Evolutionary conservation across 108 stramenopile species (phyloP).

Genomic region (Cyclotella atomus): DNA sequence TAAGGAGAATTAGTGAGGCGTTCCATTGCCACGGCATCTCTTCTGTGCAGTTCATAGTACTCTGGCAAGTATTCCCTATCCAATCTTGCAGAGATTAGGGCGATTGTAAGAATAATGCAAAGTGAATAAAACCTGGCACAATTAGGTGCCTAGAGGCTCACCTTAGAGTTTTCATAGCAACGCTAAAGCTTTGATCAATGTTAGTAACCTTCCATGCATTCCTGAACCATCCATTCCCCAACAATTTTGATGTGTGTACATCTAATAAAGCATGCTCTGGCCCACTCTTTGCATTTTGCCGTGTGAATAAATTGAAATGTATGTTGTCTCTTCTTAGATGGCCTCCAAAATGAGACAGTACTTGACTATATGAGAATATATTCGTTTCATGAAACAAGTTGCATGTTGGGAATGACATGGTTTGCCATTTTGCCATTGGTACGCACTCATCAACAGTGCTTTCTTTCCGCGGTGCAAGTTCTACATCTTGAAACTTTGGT

Average conservation of each 20-base stretch:
- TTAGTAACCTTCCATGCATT: constrained; percentile 72
- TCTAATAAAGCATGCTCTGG: neutral
- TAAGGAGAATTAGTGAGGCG: constrained; percentile 74
- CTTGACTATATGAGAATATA: constrained; percentile 25
- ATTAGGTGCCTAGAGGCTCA: neutral
- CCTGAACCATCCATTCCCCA: constrained; percentile 63
- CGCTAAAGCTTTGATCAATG: neutral
- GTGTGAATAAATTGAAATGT: no score
- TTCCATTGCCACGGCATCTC: constrained; percentile 83
- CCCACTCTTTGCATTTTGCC: neutral
- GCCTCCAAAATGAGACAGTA: constrained; percentile 45
- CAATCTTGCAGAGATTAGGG: no score
- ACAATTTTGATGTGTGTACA: neutral
- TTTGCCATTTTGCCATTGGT: constrained; percentile 80
- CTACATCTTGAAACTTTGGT: no score
- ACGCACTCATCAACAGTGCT: constrained; percentile 70
- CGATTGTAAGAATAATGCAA: no score
- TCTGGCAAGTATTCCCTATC: constrained; percentile 63
- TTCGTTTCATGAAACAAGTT: constrained; percentile 76
- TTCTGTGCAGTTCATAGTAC: constrained; percentile 74
- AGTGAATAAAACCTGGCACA: constrained; percentile 30
- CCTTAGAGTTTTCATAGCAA: neutral
- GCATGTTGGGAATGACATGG: constrained; percentile 66
- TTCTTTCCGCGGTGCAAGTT: no score
- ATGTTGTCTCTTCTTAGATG: constrained; percentile 5